Percentiles rank a stretch among this genome's conserved stretches.
These are phyloP conservation scores for Suillus luteus DNA, from an alignment of 768 basidiomycete genomes.

Conservation along the genomic window DNA sequence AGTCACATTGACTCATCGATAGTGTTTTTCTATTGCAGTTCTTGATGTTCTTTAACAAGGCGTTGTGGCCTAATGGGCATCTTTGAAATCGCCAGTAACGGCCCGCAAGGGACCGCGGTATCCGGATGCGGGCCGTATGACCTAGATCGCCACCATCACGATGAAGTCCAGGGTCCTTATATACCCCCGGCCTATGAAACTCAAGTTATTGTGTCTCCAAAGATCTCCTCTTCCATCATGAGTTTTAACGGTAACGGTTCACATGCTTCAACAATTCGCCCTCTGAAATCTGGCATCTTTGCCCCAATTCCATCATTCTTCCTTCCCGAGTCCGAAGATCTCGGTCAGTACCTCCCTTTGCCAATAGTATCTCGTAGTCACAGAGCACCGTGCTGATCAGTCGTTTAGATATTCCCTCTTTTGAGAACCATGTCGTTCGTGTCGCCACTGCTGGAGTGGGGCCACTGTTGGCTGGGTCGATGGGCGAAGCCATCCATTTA, in stretches of 20 bases:
- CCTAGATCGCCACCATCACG: slow-evolving; percentile 4
- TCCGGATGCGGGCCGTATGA: slow-evolving; percentile 8
- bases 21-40: neutral
- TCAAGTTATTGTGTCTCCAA: slow-evolving; percentile 7
- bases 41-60: slow-evolving; percentile 6
- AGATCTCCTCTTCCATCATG: slow-evolving; percentile 35
- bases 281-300: slow-evolving; percentile 74
- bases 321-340: slow-evolving; percentile 70
- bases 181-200: slow-evolving; percentile 13
- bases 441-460: slow-evolving; percentile 68
- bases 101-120: slow-evolving; percentile 5
- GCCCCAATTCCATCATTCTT: slow-evolving; percentile 91
- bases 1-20: slow-evolving; percentile 1
- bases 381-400: slow-evolving; percentile 14
- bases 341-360: slow-evolving; percentile 56
- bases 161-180: slow-evolving; percentile 14
- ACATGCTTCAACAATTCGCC: slow-evolving; percentile 41
- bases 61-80: neutral
- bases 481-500: slow-evolving; percentile 84
- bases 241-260: slow-evolving; percentile 28
- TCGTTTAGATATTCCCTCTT: slow-evolving; percentile 57
- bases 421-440: slow-evolving; percentile 66
- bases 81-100: slow-evolving; percentile 8
- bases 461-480: slow-evolving; percentile 76
- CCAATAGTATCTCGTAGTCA: slow-evolving; percentile 19